Percentiles rank a stretch among this genome's conserved stretches.
Evolutionary conservation across 1,284 basidiomycete genomes (phyloP).

Genomic region (Ceratobasidium theobromae): DNA sequence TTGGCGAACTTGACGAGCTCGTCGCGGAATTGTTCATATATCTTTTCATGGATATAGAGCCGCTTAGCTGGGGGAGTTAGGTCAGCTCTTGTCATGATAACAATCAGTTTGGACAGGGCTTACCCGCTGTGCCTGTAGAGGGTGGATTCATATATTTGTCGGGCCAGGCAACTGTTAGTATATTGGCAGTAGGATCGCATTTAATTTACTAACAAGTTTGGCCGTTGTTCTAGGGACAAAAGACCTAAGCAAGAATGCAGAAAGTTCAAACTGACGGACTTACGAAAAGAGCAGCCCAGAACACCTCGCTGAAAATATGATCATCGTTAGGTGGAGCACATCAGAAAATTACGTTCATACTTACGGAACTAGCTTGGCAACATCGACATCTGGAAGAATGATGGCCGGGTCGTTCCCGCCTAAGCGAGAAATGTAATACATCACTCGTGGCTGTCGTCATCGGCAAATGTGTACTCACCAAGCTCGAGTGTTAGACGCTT

Average conservation of each 20-base stretch:
- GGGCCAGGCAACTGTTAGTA: no score
- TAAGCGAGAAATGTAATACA: slow-evolving; percentile 41
- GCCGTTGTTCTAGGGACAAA: neutral
- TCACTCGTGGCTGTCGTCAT: no score
- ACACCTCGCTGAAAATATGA: slow-evolving; percentile 1
- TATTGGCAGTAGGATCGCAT: no score
- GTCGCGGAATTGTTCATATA: slow-evolving; percentile 48
- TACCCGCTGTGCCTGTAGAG: no score
- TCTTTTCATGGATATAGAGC: slow-evolving; percentile 50
- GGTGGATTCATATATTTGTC: no score
- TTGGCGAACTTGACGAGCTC: slow-evolving; percentile 43
- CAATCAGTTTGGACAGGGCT: no score
- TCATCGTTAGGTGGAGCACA: no score
- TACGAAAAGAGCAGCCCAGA: slow-evolving; percentile 11
- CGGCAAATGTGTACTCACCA: no score
- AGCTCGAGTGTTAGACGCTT: slow-evolving; percentile 83
- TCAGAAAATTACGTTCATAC: neutral
- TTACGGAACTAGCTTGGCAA: slow-evolving; percentile 63
- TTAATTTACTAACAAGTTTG: slow-evolving; percentile 14
- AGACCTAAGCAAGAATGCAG: neutral
- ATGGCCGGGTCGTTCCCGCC: slow-evolving; percentile 53
- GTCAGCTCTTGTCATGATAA: neutral
- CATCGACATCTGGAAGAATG: slow-evolving; percentile 49
- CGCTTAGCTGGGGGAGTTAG: slow-evolving; percentile 37
- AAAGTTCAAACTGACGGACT: neutral